Base-by-base conservation (phyloP, 1,284 basidiomycete species). In the Cryptococcus sp. region DNA sequence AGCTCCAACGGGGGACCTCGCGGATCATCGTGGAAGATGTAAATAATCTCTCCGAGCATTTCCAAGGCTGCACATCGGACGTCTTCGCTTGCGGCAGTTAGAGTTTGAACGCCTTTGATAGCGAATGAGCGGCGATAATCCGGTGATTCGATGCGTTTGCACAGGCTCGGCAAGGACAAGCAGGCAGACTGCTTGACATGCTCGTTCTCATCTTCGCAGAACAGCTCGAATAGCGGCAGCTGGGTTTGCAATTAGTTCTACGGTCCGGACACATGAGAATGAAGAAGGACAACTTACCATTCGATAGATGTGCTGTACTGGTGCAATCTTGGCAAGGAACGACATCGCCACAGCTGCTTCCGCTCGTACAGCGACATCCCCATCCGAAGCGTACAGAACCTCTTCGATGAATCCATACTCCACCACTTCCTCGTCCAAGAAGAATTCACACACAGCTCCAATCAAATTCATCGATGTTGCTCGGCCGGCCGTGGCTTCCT, bases 401-500 rank as follows among this genome's bases (percentile, higher is more conserved):
- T 96, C 92, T 50, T 85, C 84, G 1, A 95, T 85, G 72, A 97
- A 93, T 1, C 80, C 78, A 49, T 85, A 83, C 15, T 76, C 73
- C 54, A 87, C 83, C 6, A 85, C 84, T 39, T 87, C 85, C 19
- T 85, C 82, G 17, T 82, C 82, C 56, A 87, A 73, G 17, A 85
- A 85, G 57, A 86, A 77, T 55, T 80, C 80, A 46, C 80, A 80
- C 10, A 79, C 71, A 4, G 79, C 67, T 56, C 91, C 91, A 78
- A 97, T 90, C 57, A 98, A 80, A 72, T 91, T 93, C 88, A 97
- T 92, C 61, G 92, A 93, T 6, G 91, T 90, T 54, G 95, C 83
- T 58, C 93, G 84, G 3, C 93, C 94, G 17, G 94, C 84, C 1
- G 90, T 87, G 15, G 90, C 91, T 73, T 95, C 91, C 50, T 84